A percentile compares a stretch with the other conserved stretches of the same genome.
Evolutionary conservation across 2,329 filamentous ascomycete genomes (phyloP).

Genomic region (Diaporthe longicolla): DNA sequence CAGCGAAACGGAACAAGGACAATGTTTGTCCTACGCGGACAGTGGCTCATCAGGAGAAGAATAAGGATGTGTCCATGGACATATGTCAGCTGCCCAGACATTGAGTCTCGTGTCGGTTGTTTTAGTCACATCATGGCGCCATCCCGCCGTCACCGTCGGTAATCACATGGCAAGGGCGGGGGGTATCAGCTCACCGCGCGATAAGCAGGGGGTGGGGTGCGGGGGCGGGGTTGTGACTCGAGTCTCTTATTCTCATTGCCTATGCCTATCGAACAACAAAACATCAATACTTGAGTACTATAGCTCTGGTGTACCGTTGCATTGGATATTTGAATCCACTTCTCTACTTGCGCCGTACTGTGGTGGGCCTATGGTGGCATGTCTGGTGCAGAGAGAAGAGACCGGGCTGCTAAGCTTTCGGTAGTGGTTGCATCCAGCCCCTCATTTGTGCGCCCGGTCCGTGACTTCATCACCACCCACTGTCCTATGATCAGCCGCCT

Average conservation of each 20-base stretch:
- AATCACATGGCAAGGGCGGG: conserved; percentile 17
- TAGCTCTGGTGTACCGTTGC: neutral
- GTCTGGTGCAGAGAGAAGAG: neutral
- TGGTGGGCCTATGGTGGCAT: neutral
- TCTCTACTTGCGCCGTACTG: neutral
- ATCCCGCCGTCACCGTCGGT: conserved; percentile 8
- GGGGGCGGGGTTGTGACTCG: too few species aligned
- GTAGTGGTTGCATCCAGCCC: conserved; percentile 34
- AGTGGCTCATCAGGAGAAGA: neutral
- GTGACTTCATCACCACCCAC: conserved; percentile 35
- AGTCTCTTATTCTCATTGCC: too few species aligned
- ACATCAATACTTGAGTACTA: too few species aligned
- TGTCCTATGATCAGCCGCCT: conserved; percentile 15
- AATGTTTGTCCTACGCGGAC: too few species aligned
- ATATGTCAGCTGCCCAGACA: neutral
- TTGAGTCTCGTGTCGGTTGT: neutral
- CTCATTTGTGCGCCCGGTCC: conserved; percentile 22
- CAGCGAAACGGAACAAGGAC: neutral
- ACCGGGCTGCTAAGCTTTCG: conserved; percentile 24
- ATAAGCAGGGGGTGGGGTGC: neutral
- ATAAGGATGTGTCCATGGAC: neutral
- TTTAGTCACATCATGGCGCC: conserved; percentile 2
- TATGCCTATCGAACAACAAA: too few species aligned
- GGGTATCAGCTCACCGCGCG: conserved; percentile 28
- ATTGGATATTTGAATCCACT: neutral